These are phyloP conservation scores for Hirschioporus abietinus DNA, from an alignment of 768 basidiomycete species.

Conservation along the genomic window DNA sequence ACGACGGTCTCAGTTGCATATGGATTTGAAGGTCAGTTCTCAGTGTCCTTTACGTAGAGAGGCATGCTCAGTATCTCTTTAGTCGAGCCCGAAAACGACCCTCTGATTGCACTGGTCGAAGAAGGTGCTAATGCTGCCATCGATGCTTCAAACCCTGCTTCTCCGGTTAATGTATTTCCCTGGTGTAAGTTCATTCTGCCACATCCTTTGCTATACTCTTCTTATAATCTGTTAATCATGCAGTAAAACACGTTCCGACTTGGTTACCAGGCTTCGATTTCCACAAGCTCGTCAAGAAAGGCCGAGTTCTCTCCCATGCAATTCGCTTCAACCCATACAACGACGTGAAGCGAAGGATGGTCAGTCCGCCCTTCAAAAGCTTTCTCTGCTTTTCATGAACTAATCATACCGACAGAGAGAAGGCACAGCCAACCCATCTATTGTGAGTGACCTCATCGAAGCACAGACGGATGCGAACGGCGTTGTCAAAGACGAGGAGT, in stretches of 20 bases:
- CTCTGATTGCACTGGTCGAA: background rate
- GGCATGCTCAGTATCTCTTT: background rate
- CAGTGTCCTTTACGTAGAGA: background rate
- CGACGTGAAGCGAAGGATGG: background rate
- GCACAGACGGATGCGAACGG: background rate
- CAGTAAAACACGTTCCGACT: slow-evolving; percentile 1
- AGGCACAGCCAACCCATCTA: background rate
- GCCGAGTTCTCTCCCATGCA: background rate
- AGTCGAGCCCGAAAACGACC: background rate
- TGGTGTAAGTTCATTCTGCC: background rate
- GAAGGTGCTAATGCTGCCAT: background rate
- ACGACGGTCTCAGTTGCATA: background rate
- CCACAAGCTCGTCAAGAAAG: background rate
- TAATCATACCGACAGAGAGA: background rate
- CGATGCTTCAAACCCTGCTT: background rate
- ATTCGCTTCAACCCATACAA: background rate
- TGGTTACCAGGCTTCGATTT: slow-evolving; percentile 1
- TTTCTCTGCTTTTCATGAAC: no score
- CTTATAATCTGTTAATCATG: no score
- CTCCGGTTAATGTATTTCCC: background rate
- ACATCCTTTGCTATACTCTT: no score
- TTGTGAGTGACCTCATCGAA: background rate
- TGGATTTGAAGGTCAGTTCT: background rate
- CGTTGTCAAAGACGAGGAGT: background rate
- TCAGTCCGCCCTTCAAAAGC: background rate